Base-by-base conservation (phyloP, 2,329 filamentous ascomycete genomes). In the Fusarium chlamydosporum region DNA sequence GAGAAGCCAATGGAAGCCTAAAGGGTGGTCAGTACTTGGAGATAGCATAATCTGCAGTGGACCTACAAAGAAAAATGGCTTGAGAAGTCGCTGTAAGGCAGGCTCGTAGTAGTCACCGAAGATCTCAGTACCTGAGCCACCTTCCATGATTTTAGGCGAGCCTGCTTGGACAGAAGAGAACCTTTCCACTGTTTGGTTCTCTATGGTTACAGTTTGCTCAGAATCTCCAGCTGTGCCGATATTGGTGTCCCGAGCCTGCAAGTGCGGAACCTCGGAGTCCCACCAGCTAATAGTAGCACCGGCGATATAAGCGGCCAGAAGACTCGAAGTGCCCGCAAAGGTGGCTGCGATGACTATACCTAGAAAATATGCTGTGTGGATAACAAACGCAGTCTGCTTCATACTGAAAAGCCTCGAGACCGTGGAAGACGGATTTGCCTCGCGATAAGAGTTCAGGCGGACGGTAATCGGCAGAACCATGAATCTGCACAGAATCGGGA, bases 21-120 rank as follows among this genome's bases (percentile, higher is more conserved):
- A 1, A 3, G 1, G 1, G 3, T 3, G 23, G 23, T 63, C 7
- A 40, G 31, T 18, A 7, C 1, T 2, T 34, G 12, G 3, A 12
- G 3, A 11, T 1, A 7, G 8, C 3, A 6, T 13, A 7, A 18
- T 4, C 9, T 1, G 3, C 3, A 9, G 1, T 10, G 3, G 3
- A 11, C 85, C 77, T 73, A 87, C 91, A 72, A 94, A 94, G 78
- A 94, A 94, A 59, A 93, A 85, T 0, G 92, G 91, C 50, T 88
- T 88, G 0, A 94, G 76, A 0, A 94, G 81, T 10, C 80, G 80
- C 4, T 85, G 69, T 0, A 84, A 75, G 0, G 77, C 72, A 3
- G 77, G 71, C 3, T 67, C 66, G 58, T 82, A 84, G 70, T 82
- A 73, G 3, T 6, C 16, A 1, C 70, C 58, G 46, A 68, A 72